Base-by-base conservation (phyloP, 768 basidiomycete species). In the Amanita molliuscula region DNA sequence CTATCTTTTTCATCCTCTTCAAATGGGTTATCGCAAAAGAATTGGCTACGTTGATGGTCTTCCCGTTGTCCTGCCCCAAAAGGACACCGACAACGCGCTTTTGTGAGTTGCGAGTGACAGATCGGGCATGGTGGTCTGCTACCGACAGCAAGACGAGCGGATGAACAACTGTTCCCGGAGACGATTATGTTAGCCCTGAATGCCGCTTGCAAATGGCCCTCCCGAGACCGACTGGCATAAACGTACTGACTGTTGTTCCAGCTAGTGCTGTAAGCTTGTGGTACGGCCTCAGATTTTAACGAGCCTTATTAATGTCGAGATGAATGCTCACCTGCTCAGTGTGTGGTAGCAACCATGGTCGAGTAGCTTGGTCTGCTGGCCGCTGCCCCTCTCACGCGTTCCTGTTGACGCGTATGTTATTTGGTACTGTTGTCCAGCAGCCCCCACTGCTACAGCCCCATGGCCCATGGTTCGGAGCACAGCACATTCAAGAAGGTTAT, bases 1-100 rank as follows among this genome's bases (percentile, higher is more conserved):
- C 84, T 86, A 68, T 99, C 95, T 68, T 85, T 88, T 65, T 97
- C 95, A 66, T 97, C 95, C 64, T 99, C 95, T 61, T 98, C 95
- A 64, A 99, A 99, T 4, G 95, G 95, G n/a, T n/a, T 21, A 98
- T 91, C 10, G 86, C 95, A 62, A 88, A 97, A 47, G 92, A 95
- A 64, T 99, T 99, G 48, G 95, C 92, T 33, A 97, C 93, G 60
- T 98, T 97, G 63, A 97, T 81, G 13, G 84, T 87, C 61, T 86
- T 89, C 58, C 92, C 94, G 58, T 90, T 86, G 68, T 98, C 90
- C 67, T 98, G 93, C 0, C 95, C 95, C 6, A 98, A 73, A 1
- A 97, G 73, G 16, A 97, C 88, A 43, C 95, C 95, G 33, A 99
- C 71, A 13, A 97, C 95, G 52, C 95, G 84, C 65, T 95, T 96